Percentiles rank a stretch among this genome's conserved stretches.
Conservation (phyloP, 2,329 filamentous ascomycete genomes). For the Aspergillus ochraceus region DNA sequence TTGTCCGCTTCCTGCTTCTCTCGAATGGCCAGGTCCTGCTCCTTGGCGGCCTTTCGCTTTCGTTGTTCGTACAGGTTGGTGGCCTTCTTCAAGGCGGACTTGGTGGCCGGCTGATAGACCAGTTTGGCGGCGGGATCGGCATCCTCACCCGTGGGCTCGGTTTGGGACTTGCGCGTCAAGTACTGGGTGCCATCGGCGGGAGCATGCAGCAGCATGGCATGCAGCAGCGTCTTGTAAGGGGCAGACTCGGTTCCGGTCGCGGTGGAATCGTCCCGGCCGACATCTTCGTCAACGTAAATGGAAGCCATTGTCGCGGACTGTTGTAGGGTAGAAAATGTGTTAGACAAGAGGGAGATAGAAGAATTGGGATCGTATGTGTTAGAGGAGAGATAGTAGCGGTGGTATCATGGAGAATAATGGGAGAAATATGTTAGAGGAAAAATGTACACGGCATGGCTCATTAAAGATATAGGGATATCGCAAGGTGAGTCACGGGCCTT, state of each 20-base stretch:
- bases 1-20: slow-evolving; percentile 73
- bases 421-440: slow-evolving; percentile 7
- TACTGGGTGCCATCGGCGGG: slow-evolving; percentile 62
- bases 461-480: not conserved
- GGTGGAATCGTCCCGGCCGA: slow-evolving; percentile 67
- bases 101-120: slow-evolving; percentile 78
- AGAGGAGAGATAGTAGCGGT: not conserved
- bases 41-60: slow-evolving; percentile 82
- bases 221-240: slow-evolving; percentile 79
- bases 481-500: not conserved
- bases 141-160: slow-evolving; percentile 59
- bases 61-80: slow-evolving; percentile 70
- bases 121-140: slow-evolving; percentile 65
- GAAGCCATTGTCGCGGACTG: slow-evolving; percentile 32
- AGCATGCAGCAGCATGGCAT: slow-evolving; percentile 72
- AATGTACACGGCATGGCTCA: not conserved
- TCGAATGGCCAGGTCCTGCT: slow-evolving; percentile 68
- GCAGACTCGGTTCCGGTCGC: slow-evolving; percentile 68
- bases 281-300: slow-evolving; percentile 79
- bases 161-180: slow-evolving; percentile 67
- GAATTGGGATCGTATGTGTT: not conserved
- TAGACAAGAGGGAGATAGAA: not conserved
- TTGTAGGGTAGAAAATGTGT: not conserved
- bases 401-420: not conserved
- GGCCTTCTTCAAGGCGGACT: slow-evolving; percentile 83